Evolutionary conservation across 148 eudicot genomes (phyloP).

Genomic region (Bassia scoparia): DNA sequence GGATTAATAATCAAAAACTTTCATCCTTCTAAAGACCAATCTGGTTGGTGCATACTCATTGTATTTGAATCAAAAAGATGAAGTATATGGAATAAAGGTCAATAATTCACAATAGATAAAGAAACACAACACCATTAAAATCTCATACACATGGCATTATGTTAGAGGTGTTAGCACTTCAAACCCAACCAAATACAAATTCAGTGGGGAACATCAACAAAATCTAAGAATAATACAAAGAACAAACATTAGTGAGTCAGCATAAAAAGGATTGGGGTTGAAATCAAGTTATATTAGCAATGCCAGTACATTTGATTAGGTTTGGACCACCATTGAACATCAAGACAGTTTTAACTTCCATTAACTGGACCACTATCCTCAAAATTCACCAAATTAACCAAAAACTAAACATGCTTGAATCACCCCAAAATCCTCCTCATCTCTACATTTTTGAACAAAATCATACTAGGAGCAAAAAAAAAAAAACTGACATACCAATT

Average conservation of each 20-base stretch:
- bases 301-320: conserved; percentile 10
- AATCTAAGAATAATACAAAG: not conserved
- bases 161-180: not conserved
- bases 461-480: conserved; percentile 4
- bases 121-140: not conserved
- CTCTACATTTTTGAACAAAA: not conserved
- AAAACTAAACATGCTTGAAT: conserved; percentile 9
- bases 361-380: conserved; percentile 38
- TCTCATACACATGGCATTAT: not conserved
- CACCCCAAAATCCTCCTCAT: not conserved
- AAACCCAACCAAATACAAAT: not conserved
- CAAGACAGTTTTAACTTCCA: not conserved
- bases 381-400: conserved; percentile 19
- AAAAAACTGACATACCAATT: conserved; percentile 21
- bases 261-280: not conserved
- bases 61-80: too few relatives aligned
- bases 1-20: too few relatives aligned
- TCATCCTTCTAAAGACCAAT: too few relatives aligned
- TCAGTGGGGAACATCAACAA: not conserved
- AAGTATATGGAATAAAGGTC: too few relatives aligned
- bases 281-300: conserved; percentile 25
- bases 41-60: too few relatives aligned
- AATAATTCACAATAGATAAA: too few relatives aligned
- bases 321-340: conserved; percentile 39
- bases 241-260: conserved; percentile 2